Conservation (phyloP, 257 asterid genomes). For the Scutellaria galericulata region DNA sequence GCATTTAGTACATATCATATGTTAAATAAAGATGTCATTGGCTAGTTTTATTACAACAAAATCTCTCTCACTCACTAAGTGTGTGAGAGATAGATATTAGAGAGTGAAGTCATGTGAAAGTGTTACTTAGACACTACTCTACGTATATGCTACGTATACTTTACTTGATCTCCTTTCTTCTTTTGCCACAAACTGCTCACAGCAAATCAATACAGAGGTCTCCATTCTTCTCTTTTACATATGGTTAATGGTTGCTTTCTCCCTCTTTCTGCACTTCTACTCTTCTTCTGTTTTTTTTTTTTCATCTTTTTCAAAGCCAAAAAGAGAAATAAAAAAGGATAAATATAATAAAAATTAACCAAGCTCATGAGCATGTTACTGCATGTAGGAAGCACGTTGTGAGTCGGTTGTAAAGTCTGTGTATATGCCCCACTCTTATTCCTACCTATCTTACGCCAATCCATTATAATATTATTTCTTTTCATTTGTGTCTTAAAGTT, state of each 20-base stretch:
- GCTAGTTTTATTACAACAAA: too few species aligned
- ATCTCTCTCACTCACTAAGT: too few species aligned
- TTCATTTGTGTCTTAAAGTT: too few species aligned
- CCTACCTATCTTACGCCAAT: neutral
- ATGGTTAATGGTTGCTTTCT: slow-evolving; percentile 18
- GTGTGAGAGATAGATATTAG: too few species aligned
- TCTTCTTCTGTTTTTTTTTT: neutral
- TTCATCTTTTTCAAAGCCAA: neutral
- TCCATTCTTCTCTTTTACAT: slow-evolving; percentile 2
- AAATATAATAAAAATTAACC: neutral
- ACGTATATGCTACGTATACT: slow-evolving; percentile 39
- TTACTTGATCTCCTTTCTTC: slow-evolving; percentile 42
- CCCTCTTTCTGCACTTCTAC: neutral
- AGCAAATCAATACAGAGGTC: slow-evolving; percentile 6
- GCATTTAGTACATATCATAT: too few species aligned
- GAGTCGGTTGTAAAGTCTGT: slow-evolving; percentile 23
- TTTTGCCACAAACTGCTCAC: neutral
- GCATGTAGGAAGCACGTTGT: slow-evolving; percentile 23
- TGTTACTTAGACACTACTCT: slow-evolving; percentile 52
- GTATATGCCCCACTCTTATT: neutral
- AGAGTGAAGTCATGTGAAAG: slow-evolving; percentile 23
- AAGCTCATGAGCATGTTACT: too few species aligned
- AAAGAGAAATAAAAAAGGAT: neutral
- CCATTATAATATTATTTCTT: too few species aligned
- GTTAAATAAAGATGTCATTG: too few species aligned